A percentile compares a stretch with the other conserved stretches of the same genome.
Evolutionary conservation across 345 rosid species (phyloP).

Genomic region (Pugionium cornutum): DNA sequence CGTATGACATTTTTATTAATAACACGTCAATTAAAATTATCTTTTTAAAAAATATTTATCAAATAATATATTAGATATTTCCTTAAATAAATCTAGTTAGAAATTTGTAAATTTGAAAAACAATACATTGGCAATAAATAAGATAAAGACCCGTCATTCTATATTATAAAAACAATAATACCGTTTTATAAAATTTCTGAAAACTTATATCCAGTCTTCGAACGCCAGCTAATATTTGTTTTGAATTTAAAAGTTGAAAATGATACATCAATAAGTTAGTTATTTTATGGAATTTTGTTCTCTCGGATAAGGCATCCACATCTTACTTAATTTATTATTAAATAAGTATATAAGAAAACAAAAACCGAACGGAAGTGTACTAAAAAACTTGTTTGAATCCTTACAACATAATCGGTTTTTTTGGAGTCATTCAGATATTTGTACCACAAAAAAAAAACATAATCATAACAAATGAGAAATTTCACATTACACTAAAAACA

Average conservation of each 20-base stretch:
- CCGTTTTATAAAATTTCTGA: neutral
- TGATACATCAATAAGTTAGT: neutral
- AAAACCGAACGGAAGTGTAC: neutral
- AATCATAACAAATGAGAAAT: too few relatives aligned
- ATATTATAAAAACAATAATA: neutral
- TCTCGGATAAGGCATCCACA: slow-evolving; percentile 35
- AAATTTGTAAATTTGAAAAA: neutral
- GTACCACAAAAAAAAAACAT: too few relatives aligned
- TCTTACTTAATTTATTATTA: slow-evolving; percentile 8
- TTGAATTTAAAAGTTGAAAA: neutral
- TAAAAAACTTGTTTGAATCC: neutral
- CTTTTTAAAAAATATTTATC: too few relatives aligned
- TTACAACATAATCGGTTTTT: neutral
- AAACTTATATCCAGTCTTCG: neutral
- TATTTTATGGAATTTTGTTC: neutral
- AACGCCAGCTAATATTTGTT: neutral
- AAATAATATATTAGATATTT: too few relatives aligned
- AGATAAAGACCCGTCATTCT: neutral
- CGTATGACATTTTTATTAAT: too few relatives aligned
- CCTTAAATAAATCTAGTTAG: too few relatives aligned
- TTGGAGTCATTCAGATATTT: neutral
- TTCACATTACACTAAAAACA: too few relatives aligned
- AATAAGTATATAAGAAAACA: neutral
- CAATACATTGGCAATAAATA: neutral
- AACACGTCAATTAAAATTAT: too few relatives aligned